Percentiles rank a stretch among this genome's conserved stretches.
Conservation (phyloP, 371 early-diverging fungal species). For the Rhizopus microsporus region DNA sequence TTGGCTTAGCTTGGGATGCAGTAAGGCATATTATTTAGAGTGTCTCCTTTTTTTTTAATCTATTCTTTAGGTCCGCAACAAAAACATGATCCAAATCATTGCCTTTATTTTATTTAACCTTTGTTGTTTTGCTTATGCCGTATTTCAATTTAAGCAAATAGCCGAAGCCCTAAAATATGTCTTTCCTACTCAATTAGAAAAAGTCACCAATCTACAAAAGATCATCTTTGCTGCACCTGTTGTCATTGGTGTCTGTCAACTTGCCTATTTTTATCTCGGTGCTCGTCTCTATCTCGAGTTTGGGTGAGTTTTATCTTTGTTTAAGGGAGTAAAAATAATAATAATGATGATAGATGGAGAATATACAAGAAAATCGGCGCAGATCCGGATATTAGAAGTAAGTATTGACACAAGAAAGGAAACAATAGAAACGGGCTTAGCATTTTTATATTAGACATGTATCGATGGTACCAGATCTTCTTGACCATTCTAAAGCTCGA, state of each 20-base stretch:
- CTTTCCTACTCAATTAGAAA: constrained; percentile 1
- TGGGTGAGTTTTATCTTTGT: constrained; percentile 49
- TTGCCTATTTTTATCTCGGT: constrained; percentile 46
- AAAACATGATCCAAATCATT: constrained; percentile 89
- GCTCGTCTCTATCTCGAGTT: constrained; percentile 78
- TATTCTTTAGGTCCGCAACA: constrained; percentile 59
- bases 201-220: constrained; percentile 18
- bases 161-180: constrained; percentile 19
- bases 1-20: constrained; percentile 75
- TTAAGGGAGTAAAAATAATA: not conserved
- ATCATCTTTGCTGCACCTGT: constrained; percentile 43
- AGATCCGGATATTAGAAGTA: constrained; percentile 70
- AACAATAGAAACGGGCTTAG: not conserved
- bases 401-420: constrained; percentile 12
- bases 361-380: constrained; percentile 33
- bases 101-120: constrained; percentile 82
- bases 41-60: not conserved
- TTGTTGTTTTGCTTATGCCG: constrained; percentile 75
- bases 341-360: constrained; percentile 18
- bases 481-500: constrained; percentile 86
- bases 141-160: constrained; percentile 67
- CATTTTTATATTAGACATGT: constrained; percentile 56
- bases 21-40: constrained; percentile 43
- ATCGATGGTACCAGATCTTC: constrained; percentile 84
- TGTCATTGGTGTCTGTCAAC: constrained; percentile 45